These are phyloP conservation scores for Sphaerulina musiva DNA, from an alignment of 2,329 filamentous ascomycete species.

Conservation along the genomic window DNA sequence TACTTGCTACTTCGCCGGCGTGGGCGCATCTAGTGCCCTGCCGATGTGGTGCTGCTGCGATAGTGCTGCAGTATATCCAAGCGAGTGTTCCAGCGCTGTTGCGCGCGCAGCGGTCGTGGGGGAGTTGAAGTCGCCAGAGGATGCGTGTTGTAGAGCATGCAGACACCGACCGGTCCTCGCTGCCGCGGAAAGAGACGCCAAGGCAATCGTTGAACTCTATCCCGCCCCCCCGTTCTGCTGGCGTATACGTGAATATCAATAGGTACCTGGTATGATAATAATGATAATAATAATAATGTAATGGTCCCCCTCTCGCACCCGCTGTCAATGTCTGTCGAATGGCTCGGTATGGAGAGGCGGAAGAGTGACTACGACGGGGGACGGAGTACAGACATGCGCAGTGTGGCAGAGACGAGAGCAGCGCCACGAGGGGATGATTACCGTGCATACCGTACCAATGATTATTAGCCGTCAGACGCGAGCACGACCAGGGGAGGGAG, in stretches of 20 bases:
- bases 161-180: neutral
- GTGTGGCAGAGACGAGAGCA: neutral
- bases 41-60: neutral
- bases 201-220: neutral
- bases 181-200: neutral
- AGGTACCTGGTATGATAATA: neutral
- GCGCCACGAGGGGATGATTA: neutral
- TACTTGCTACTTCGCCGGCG: neutral
- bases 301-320: neutral
- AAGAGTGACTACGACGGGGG: neutral
- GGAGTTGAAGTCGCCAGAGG: neutral
- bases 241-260: neutral
- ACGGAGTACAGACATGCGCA: neutral
- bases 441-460: neutral
- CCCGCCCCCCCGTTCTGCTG: neutral
- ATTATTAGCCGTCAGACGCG: neutral
- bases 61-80: neutral
- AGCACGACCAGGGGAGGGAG: neutral
- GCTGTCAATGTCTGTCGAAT: neutral
- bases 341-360: neutral
- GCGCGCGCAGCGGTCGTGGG: conserved; percentile 3
- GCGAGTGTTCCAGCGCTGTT: conserved; percentile 8
- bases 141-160: neutral
- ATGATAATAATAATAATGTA: no score
- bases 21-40: neutral